These are phyloP conservation scores for Marchantia polymorpha DNA, from an alignment of 225 moss, liverwort and hornwort genomes.

Conservation along the genomic window DNA sequence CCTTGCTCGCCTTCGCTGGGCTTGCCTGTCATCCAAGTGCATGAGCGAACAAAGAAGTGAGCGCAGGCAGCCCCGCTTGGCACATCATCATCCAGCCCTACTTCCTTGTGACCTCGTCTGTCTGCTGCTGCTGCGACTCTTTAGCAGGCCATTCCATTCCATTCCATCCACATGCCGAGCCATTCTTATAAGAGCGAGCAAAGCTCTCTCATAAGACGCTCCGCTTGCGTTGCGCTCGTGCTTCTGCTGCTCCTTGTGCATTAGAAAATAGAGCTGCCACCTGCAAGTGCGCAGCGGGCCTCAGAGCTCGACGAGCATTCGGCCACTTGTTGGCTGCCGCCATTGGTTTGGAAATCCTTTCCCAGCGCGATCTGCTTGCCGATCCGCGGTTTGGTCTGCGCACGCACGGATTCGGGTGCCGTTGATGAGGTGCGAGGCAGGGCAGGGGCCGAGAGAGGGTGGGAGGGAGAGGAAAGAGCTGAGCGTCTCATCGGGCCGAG, in stretches of 20 bases:
- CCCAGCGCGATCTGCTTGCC: neutral
- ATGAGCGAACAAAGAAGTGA: slow-evolving; percentile 9
- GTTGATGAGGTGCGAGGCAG: neutral
- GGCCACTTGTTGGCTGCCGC: slow-evolving; percentile 1
- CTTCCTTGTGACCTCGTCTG: slow-evolving; percentile 4
- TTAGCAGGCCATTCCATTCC: slow-evolving; percentile 1
- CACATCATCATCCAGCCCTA: slow-evolving; percentile 15
- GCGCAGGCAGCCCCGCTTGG: neutral
- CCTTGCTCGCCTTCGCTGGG: no score
- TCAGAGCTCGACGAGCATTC: neutral
- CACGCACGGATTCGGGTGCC: neutral
- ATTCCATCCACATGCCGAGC: slow-evolving; percentile 1
- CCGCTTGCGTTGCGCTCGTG: slow-evolving; percentile 5
- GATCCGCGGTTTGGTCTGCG: slow-evolving; percentile 1
- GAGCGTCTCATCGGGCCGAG: neutral
- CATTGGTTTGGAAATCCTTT: neutral
- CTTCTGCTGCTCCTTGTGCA: neutral
- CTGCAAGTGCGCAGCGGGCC: neutral
- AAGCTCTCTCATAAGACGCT: neutral
- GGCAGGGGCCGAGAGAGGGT: neutral
- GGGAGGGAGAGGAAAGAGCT: neutral
- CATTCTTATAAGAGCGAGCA: slow-evolving; percentile 15
- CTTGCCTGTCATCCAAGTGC: neutral
- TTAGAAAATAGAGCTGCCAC: neutral
- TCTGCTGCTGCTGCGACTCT: neutral